Base-by-base conservation (phyloP, 345 rosid genomes). In the Murraya paniculata region DNA sequence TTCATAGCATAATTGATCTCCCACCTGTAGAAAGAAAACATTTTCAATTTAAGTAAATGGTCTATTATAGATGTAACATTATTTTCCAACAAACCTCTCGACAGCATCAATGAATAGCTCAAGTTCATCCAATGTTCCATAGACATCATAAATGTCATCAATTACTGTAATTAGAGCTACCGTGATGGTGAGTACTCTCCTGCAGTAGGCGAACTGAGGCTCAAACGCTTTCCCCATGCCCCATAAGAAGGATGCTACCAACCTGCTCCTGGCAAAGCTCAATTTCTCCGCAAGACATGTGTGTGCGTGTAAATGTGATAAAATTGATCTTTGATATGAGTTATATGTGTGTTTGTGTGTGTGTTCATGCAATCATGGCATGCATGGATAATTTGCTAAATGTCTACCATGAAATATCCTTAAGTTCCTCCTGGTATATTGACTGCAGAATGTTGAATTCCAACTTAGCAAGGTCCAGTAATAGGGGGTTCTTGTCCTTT, bases 361-460 rank as follows among this genome's bases (percentile, higher is more conserved):
- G 16, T 2, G 14, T 10, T 14, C 16, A 11, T 41, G 4, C 0
- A 10, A 39, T 9, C 41, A 39, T 2, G 48, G 48, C 48, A 9
- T 39, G 48, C 48, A 10, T 39, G 48, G 14, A 39, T 9, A 9
- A 39, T 39, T 39, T 39, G 0, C 48, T 39, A 41, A 41, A 16
- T 60, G 11, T 72, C 48, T 58, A 77, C 81, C 80, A 74, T 68
- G 79, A 78, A 22, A 50, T 0, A 22, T 73, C 74, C 50, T 39
- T 48, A 58, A 83, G 81, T 4, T 80, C 86, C 36, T 53, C 55
- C 53, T 80, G 81, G 50, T 66, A 38, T 1, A 70, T 11, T 30
- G 73, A 61, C 18, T 77, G 86, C 13, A 77, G 74, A 65, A 72
- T 72, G 73, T 80, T 83, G 79, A 53, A 77, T 16, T 77, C 80